These are phyloP conservation scores for Solanum sejunctum DNA, from an alignment of 257 asterid genomes.

Conservation along the genomic window DNA sequence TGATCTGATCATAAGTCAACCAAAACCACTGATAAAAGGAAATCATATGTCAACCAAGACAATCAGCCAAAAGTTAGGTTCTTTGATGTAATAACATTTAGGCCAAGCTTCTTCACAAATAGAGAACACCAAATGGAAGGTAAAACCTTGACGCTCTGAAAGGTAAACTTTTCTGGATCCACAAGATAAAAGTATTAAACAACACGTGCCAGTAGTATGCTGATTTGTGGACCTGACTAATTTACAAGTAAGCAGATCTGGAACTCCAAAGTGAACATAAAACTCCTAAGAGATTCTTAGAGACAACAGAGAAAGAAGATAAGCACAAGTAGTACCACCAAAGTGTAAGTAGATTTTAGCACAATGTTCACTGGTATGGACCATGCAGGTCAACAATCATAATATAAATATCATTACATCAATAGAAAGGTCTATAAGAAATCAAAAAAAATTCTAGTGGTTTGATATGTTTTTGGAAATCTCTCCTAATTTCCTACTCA, in stretches of 20 bases:
- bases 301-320: not conserved
- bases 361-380: not conserved
- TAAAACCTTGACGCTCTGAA: not conserved
- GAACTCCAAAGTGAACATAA: not conserved
- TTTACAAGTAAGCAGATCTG: not conserved
- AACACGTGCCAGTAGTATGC: not conserved
- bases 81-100: not conserved
- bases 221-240: not conserved
- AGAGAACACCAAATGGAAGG: not conserved
- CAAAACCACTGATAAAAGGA: not conserved
- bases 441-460: not conserved
- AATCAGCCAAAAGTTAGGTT: not conserved
- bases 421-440: not conserved
- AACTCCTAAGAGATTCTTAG: not conserved
- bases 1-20: not conserved
- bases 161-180: not conserved
- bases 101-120: not conserved
- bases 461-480: not conserved
- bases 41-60: not conserved
- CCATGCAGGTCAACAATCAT: not conserved
- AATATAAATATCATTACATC: not conserved
- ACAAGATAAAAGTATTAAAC: not conserved
- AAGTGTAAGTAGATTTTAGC: not conserved
- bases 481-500: not conserved
- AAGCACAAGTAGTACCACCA: not conserved